Base-by-base conservation (phyloP, 176 grass and related monocot species). In the Carex scoparia region DNA sequence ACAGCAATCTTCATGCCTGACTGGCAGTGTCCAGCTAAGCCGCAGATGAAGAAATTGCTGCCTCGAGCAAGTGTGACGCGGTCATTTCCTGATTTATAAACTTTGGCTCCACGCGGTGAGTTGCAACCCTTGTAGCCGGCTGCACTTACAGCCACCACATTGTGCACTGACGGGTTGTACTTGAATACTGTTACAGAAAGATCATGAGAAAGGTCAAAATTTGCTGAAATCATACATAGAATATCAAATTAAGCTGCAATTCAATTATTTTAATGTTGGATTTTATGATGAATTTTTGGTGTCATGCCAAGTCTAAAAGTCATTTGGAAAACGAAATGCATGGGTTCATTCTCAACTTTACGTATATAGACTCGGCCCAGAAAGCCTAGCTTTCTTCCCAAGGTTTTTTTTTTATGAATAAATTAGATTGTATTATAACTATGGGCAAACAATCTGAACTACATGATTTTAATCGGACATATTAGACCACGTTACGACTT, bases 41-140 rank as follows among this genome's bases (percentile, higher is more conserved):
- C 85, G 88, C 94, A 97, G 89, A 97, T 91, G 89, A 97, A 97
- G 89, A 89, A 97, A 66, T 87, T 97, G 65, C 72, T 69, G 49
- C 94, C 94, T 56, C 94, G 89, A 54, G 79, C 9, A 30, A 97
- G 92, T 78, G 87, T 94, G 84, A 97, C 31, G 80, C 94, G 92
- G 86, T 97, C 94, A 60, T 82, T 94, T 9, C 94, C 94, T 37
- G 89, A 90, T 51, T 61, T 91, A 61, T 85, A 84, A 44, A 81
- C 68, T 76, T 19, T 87, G 48, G 84, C 51, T 18, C 92, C 90
- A 11, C 79, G 63, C 8, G 84, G 65, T 8, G 79, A 44, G 33
- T 13, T 67, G 94, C 94, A 97, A 12, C 92, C 79, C 0, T 0
- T 88, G 87, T 94, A 97, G 37, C 71, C 94, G 2, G 88, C 86